Base-by-base conservation (phyloP, 148 eudicot genomes). In the Silene conica region DNA sequence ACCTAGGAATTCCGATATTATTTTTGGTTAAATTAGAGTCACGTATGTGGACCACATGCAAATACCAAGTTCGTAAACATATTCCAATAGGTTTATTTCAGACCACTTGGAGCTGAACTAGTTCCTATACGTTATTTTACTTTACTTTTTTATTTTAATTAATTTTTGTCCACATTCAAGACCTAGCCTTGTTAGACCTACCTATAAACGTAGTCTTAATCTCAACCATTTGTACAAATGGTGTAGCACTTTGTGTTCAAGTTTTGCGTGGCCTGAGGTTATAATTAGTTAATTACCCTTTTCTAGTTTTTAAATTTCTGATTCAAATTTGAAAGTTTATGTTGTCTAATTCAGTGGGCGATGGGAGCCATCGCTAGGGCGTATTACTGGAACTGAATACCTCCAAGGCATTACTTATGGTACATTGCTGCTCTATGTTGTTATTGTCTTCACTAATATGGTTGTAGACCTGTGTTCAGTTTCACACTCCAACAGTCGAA, bases 331-430 rank as follows among this genome's bases (percentile, higher is more conserved):
- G 64, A 72, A 28, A 28, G 59, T 74, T 56, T 45, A 63, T 48
- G 21, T 63, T 70, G 67, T 45, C 11, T 67, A 18, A 73, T 55
- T 23, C 56, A 80, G 83, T 68, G 85, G 89, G 71, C 84, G 96
- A 79, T 95, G 98, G 98, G 98, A 95, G 60, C 80, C 92, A 25
- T 89, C 89, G 63, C 46, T 86, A 56, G 89, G 91, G 63, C 92
- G 89, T 70, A 68, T 87, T 74, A 73, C 91, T 78, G 98, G 90
- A 76, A 70, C 87, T 67, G 92, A 91, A 70, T 86, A 87, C 80
- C 80, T 84, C 78, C 88, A 80, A 71, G 83, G 83, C 80, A 61
- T 85, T 52, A 80, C 87, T 46, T 88, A 91, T 82, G 92, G 98
- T 92, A 79, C 79, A 85, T 25, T 67, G 41, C 62, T 13, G 67